Percentiles rank a stretch among this genome's conserved stretches.
phyloP scores from a whole-genome alignment of 768 basidiomycete genomes.

The Termitomyces sp. region DNA sequence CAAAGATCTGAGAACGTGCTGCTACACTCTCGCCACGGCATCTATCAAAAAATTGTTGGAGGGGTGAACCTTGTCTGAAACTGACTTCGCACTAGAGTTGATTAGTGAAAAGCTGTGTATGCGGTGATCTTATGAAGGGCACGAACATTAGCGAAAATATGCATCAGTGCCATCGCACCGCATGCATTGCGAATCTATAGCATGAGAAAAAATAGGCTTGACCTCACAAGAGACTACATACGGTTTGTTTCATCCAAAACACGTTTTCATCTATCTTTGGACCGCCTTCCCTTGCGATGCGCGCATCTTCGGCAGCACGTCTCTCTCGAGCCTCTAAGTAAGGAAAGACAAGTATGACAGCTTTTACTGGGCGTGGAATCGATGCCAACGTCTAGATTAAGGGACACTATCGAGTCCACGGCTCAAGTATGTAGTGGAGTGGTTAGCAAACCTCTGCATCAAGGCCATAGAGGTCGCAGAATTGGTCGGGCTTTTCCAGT shows the following conservation, averaged over 20 bases:
- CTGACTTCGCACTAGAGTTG: neutral
- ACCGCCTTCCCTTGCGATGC: neutral
- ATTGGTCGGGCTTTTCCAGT: neutral
- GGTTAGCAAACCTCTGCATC: neutral
- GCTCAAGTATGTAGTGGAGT: neutral
- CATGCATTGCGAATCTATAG: neutral
- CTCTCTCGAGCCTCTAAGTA: neutral
- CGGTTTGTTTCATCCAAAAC: neutral
- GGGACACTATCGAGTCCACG: neutral
- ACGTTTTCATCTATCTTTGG: neutral
- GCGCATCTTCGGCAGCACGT: neutral
- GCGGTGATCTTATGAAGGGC: neutral
- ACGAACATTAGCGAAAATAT: neutral
- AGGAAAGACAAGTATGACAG: neutral
- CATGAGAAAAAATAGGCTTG: neutral
- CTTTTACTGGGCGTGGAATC: neutral
- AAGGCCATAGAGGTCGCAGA: neutral
- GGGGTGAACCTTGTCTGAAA: neutral
- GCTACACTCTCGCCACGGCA: neutral
- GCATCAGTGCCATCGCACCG: neutral
- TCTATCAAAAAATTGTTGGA: neutral
- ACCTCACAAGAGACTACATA: neutral
- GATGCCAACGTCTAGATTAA: neutral
- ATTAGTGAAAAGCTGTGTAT: neutral
- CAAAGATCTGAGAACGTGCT: neutral